phyloP scores from a whole-genome alignment of 371 early-diverging fungal species.

The Zopfochytrium polystomum region DNA sequence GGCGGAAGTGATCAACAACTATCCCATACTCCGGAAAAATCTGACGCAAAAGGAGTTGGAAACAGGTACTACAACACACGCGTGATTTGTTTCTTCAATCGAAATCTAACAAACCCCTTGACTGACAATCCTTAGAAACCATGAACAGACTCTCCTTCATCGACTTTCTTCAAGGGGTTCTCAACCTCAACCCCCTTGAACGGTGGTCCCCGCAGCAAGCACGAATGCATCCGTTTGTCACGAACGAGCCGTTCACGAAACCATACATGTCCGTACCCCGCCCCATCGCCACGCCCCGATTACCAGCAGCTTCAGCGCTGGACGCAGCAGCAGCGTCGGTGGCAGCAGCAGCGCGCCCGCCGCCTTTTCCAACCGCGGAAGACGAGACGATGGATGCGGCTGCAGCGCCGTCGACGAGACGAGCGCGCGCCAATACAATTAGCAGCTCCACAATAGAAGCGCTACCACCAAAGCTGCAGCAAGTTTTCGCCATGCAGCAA shows the following conservation, averaged over 20 bases:
- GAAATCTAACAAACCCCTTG: neutral
- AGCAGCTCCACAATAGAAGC: slow-evolving; percentile 33
- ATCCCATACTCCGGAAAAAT: slow-evolving; percentile 69
- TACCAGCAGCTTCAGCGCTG: slow-evolving; percentile 4
- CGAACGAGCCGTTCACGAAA: slow-evolving; percentile 68
- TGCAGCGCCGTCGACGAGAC: slow-evolving; percentile 9
- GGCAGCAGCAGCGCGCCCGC: neutral
- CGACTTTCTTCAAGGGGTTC: slow-evolving; percentile 83
- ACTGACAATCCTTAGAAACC: slow-evolving; percentile 50
- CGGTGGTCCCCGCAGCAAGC: slow-evolving; percentile 95
- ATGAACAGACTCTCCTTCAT: slow-evolving; percentile 66
- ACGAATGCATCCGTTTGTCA: slow-evolving; percentile 89
- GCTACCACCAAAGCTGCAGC: slow-evolving; percentile 42
- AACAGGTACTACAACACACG: slow-evolving; percentile 48
- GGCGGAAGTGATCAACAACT: slow-evolving; percentile 73
- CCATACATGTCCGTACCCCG: slow-evolving; percentile 34
- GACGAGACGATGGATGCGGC: neutral
- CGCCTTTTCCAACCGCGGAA: neutral
- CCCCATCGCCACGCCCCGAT: slow-evolving; percentile 5
- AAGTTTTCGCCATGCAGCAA: slow-evolving; percentile 39
- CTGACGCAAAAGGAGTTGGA: slow-evolving; percentile 63
- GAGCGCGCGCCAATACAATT: slow-evolving; percentile 46
- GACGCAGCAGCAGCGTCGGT: neutral
- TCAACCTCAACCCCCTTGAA: slow-evolving; percentile 85
- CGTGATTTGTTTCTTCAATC: neutral